Base-by-base conservation (phyloP, 1,284 basidiomycete species). In the Cerrena zonata region DNA sequence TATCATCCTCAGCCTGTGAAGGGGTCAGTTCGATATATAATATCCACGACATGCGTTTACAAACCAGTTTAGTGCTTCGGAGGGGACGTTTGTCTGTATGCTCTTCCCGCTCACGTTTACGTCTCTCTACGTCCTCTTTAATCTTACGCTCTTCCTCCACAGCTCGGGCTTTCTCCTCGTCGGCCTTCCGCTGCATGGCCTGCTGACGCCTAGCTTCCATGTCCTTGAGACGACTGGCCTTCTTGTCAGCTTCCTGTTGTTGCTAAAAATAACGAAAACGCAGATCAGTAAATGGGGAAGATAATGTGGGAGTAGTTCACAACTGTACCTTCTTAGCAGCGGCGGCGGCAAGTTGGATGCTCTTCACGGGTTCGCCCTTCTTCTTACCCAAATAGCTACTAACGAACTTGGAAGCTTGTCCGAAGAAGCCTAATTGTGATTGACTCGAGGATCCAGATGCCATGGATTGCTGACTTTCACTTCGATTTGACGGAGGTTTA, bases 231-330 rank as follows among this genome's bases (percentile, higher is more conserved):
- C 86, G 72, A 2, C 76, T 71, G 1, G 78, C 80, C 65, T 90
- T 92, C 69, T 87, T 89, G 55, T 91, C 89, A 34, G 78, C 77
- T 60, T 90, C 88, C 54, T 87, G 88, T 73, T 93, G 87, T 76
- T 94, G 89, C 91, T 94, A 59, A 46, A 48, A 39, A 43, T 27
- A 2, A 49, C 46, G 38, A 26, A 11, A 34, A 34, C 15, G 15
- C 18, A 18, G 42, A 39, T 30, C 38, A 27, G 39, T 22, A 37
- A n/a, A 19, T 39, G 34, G 4, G 5, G 18, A 13, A 23, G 25
- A 34, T 7, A 10, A 41, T 38, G 30, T 42, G 30, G 39, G 19
- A 13, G 34, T 18, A 43, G 50, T 13, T 24, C n/a, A 41, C 25
- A 48, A 15, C 62, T 69, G 25, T 30, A 92, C 91, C 84, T 87